These are phyloP conservation scores for Amanita rubescens DNA, from an alignment of 768 basidiomycete genomes.

Conservation along the genomic window DNA sequence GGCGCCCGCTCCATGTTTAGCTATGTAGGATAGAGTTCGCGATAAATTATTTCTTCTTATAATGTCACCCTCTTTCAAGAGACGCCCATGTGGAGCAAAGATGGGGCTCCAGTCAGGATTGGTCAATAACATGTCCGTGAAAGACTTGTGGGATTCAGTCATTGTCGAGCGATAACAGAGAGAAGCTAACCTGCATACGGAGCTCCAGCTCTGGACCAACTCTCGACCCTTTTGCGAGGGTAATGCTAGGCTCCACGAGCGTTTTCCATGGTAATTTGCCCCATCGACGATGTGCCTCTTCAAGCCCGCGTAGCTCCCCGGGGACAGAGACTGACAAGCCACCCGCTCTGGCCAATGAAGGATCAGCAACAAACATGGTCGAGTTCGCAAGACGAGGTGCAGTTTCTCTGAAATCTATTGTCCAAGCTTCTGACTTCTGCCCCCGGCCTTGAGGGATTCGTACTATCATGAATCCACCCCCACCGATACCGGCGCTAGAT, in stretches of 20 bases:
- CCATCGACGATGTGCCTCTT: slow-evolving; percentile 78
- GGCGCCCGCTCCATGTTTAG: slow-evolving; percentile 66
- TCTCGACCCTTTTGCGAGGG: slow-evolving; percentile 73
- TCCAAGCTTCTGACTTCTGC: slow-evolving; percentile 52
- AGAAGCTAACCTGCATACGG: slow-evolving; percentile 52
- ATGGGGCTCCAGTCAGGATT: slow-evolving; percentile 76
- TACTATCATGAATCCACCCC: slow-evolving; percentile 84
- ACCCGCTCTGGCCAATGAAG: slow-evolving; percentile 53
- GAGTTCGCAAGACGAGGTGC: slow-evolving; percentile 66
- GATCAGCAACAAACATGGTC: slow-evolving; percentile 66
- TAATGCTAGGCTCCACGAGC: slow-evolving; percentile 67
- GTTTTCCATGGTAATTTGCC: slow-evolving; percentile 73
- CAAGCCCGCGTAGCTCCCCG: slow-evolving; percentile 82
- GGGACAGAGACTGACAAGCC: slow-evolving; percentile 89
- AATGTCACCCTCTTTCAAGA: slow-evolving; percentile 68
- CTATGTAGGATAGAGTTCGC: slow-evolving; percentile 66
- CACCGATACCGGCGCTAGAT: slow-evolving; percentile 76
- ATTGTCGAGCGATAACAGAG: not conserved
- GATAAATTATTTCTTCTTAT: slow-evolving; percentile 73
- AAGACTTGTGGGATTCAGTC: slow-evolving; percentile 16
- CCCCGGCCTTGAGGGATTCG: slow-evolving; percentile 44
- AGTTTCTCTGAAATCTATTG: slow-evolving; percentile 85
- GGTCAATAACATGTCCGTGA: slow-evolving; percentile 48
- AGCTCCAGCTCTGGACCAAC: slow-evolving; percentile 72
- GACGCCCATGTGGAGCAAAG: slow-evolving; percentile 70